Conservation (phyloP, 495 filamentous ascomycete genomes). For the Talaromyces liani region DNA sequence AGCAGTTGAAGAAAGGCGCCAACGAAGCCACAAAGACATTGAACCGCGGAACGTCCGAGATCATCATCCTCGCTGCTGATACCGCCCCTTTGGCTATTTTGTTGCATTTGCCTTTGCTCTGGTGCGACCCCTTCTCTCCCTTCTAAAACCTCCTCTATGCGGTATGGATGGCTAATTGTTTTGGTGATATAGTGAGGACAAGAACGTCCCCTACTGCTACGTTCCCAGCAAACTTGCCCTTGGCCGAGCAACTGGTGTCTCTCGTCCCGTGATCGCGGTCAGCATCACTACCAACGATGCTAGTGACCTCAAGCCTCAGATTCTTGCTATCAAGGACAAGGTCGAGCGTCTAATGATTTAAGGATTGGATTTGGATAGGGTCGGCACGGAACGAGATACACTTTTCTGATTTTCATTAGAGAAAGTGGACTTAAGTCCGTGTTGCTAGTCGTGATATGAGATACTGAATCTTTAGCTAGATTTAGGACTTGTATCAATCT, state of each 20-base stretch:
- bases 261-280: constrained; percentile 75
- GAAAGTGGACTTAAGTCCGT: too few species aligned
- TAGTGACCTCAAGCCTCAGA: constrained; percentile 77
- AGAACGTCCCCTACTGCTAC: constrained; percentile 64
- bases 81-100: constrained; percentile 81
- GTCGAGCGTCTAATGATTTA: constrained; percentile 96
- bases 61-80: constrained; percentile 69
- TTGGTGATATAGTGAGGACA: constrained; percentile 53
- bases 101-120: constrained; percentile 83
- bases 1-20: constrained; percentile 81
- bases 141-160: too few species aligned
- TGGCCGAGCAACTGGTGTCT: constrained; percentile 68
- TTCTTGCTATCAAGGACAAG: constrained; percentile 82
- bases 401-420: background rate
- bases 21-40: constrained; percentile 77
- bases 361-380: constrained; percentile 14
- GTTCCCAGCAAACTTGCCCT: constrained; percentile 64
- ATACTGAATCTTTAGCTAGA: constrained; percentile 2
- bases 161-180: background rate
- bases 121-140: background rate
- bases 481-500: background rate
- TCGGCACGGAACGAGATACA: background rate
- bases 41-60: constrained; percentile 80
- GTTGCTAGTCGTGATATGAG: background rate
- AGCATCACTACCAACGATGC: constrained; percentile 92